Evolutionary conservation across 2,329 filamentous ascomycete species (phyloP), one percentile per base, ranked within the genome.

Genomic region (Microsporum ferrugineum): DNA sequence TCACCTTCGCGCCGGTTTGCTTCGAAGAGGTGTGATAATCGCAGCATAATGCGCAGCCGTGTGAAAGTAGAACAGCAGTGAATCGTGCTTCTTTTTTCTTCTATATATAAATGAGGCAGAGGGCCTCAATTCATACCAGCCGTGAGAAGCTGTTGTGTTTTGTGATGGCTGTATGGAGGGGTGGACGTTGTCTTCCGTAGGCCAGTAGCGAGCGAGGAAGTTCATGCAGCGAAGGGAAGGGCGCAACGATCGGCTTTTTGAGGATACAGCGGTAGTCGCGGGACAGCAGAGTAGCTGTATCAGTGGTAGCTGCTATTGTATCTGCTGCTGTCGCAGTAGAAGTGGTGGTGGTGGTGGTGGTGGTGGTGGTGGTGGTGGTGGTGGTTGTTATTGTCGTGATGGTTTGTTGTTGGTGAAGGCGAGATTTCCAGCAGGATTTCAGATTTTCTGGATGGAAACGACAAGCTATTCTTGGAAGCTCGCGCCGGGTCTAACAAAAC

Each of bases 21-120:
- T 64, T 74, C 73, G 63, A 71, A 66, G 33, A 71, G 65, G 63
- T 73, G 69, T 58, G 69, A 70, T 63, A 72, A 62, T 66, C 71
- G 74, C 43, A 69, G 65, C 73, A 75, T 75, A 51, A 55, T 64
- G 53, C 31, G 17, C 36, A n/a, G 41, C 17, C 17, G 17, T 23
- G 17, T 23, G 38, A 12, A 7, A 7, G 38, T 39, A 39, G 34
- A 36, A 10, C 34, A 39, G 38, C 14, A 12, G 17, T 23, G 17
- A 23, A 23, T 23, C 17, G 17, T 23, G 17, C 17, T 23, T 23
- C 17, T 23, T 23, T 23, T 23, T 39, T 55, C 23, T 23, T 55
- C 3, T 55, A 34, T 47, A n/a, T 38, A 17, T 12, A 14, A 23
- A 5, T 10, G n/a, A 33, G 45, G 45, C 45, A 53, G 10, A n/a